A percentile compares a stretch with the other conserved stretches of the same genome.
phyloP scores from a whole-genome alignment of 2,329 filamentous ascomycete genomes.

The Colletotrichum lindemuthianum region DNA sequence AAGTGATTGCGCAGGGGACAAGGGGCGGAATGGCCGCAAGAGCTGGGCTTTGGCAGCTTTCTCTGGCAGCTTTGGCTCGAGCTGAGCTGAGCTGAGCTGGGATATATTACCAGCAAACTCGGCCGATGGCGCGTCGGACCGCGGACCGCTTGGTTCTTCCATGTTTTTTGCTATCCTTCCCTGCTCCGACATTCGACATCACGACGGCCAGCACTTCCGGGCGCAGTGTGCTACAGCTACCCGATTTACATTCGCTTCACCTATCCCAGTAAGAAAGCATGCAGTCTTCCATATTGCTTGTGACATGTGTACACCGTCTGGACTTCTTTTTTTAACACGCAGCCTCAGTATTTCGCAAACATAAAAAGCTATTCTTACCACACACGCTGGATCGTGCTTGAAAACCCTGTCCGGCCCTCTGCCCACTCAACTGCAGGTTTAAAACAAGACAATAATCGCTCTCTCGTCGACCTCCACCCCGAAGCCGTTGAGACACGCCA shows the following conservation, averaged over 20 bases:
- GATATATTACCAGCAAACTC: not conserved
- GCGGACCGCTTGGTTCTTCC: not conserved
- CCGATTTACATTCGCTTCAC: not conserved
- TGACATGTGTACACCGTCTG: not conserved
- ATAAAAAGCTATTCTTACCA: not conserved
- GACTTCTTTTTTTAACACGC: not conserved
- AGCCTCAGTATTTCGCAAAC: not conserved
- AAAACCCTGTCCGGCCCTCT: not conserved
- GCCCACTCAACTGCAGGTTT: no score
- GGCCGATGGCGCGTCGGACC: not conserved
- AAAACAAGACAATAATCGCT: not conserved
- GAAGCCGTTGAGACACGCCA: not conserved
- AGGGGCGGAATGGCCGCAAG: not conserved
- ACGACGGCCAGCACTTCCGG: no score
- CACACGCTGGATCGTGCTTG: not conserved
- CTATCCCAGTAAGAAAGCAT: not conserved
- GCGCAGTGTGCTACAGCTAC: not conserved
- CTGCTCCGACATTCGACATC: not conserved
- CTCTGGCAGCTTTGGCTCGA: not conserved
- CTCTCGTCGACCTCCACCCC: not conserved
- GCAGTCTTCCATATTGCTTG: not conserved
- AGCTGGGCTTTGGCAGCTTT: not conserved
- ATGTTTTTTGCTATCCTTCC: no score
- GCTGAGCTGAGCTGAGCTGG: not conserved
- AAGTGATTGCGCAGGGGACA: not conserved